Evolutionary conservation across 768 basidiomycete species (phyloP).

Genomic region (Boletales sp.): DNA sequence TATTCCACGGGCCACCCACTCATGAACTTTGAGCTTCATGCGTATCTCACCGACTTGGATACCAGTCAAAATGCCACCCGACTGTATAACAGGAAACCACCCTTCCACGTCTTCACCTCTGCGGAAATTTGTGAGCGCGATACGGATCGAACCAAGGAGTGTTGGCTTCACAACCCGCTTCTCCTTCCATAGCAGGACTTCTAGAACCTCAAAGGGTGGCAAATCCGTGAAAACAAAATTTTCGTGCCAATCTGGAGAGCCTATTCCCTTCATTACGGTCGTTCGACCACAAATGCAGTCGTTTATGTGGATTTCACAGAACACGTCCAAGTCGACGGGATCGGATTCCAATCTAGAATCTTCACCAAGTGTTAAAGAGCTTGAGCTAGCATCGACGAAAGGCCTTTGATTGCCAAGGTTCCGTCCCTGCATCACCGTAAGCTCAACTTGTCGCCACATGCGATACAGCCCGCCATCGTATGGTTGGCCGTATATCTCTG

Average conservation of each 20-base stretch:
- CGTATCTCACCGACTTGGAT: constrained; percentile 73
- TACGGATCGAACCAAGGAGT: constrained; percentile 56
- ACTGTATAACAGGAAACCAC: constrained; percentile 74
- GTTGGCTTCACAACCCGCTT: constrained; percentile 57
- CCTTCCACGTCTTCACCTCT: constrained; percentile 75
- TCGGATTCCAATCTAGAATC: constrained; percentile 42
- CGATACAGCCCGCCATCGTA: constrained; percentile 76
- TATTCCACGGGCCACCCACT: constrained; percentile 43
- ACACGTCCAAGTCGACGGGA: constrained; percentile 63
- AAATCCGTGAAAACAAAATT: constrained; percentile 68
- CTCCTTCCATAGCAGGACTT: constrained; percentile 66
- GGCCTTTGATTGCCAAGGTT: constrained; percentile 57
- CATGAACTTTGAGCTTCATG: constrained; percentile 69
- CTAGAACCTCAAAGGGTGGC: constrained; percentile 72
- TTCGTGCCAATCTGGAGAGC: constrained; percentile 81
- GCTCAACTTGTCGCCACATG: constrained; percentile 81
- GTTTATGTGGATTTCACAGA: constrained; percentile 76
- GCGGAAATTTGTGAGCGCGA: constrained; percentile 68
- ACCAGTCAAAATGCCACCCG: constrained; percentile 44
- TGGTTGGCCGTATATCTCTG: constrained; percentile 71
- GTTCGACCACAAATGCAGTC: constrained; percentile 68
- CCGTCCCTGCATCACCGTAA: constrained; percentile 70
- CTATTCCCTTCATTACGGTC: constrained; percentile 63
- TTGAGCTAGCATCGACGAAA: constrained; percentile 23
- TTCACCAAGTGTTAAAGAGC: constrained; percentile 27